Evolutionary conservation across 192 early-diverging fungal species (phyloP), one percentile per base, ranked within the genome.

Genomic region (Coemansia sp.): DNA sequence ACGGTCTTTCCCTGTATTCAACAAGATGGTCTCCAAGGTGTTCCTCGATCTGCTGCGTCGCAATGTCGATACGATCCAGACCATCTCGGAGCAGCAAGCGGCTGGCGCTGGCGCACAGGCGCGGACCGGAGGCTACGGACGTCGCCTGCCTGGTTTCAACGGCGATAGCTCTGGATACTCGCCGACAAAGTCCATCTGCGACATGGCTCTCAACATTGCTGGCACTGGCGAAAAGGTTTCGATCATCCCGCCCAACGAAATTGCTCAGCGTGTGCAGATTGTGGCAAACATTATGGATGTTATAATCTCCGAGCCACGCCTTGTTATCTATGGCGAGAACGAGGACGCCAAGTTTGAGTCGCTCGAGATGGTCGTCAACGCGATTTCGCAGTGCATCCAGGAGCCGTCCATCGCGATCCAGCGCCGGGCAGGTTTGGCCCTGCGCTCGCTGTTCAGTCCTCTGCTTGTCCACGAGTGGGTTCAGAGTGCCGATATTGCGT

Each of bases 381-480:
- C 86, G 1, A 89, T 97, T 18, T 84, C 93, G 10, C 72, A 82
- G 29, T 95, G 93, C 75, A 76, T 94, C 22, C 86, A 88, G 31
- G 91, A 95, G 62, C 76, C 82, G 14, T 90, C 88, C 38, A 66
- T 85, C 6, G 74, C 82, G 12, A 92, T 96, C 48, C 87, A 93
- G 33, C 79, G 83, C 12, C 85, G 85, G 4, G 91, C 94, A 0
- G 91, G 88, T 1, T 79, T 90, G 56, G 85, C 88, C 12, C 71
- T 97, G 48, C 88, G 87, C 22, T 78, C 88, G 51, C 85, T 97
- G 16, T 90, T 95, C 73, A 83, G 84, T 36, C 73, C 89, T 5
- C 75, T 88, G 31, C 83, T 89, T 51, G 88, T 95, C 63, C 73
- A 84, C 33, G 81, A 89, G 60, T 98, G 96, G 96, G 92, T 93